Percentiles rank a stretch among this genome's conserved stretches.
phyloP scores from a whole-genome alignment of 2,329 filamentous ascomycete species.

The Sarocladiaceae sp. region DNA sequence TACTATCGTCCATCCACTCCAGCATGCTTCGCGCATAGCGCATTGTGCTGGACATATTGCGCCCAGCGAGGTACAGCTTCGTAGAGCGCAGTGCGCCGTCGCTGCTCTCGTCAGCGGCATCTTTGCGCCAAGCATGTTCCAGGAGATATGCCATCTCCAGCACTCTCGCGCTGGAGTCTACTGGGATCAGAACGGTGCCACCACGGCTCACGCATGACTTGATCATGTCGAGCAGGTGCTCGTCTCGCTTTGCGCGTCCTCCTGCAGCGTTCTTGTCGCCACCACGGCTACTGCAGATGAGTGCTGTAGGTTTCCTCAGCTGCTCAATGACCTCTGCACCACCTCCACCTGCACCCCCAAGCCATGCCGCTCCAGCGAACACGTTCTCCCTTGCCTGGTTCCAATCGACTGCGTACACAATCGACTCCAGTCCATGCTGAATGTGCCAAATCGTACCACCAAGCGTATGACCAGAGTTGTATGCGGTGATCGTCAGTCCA shows the following conservation, averaged over 20 bases:
- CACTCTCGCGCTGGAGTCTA: slow-evolving; percentile 91
- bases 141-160: slow-evolving; percentile 87
- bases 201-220: slow-evolving; percentile 71
- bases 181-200: slow-evolving; percentile 87
- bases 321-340: slow-evolving; percentile 91
- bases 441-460: slow-evolving; percentile 99
- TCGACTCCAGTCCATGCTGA: slow-evolving; percentile 91
- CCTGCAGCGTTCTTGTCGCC: slow-evolving; percentile 64
- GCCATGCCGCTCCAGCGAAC: slow-evolving; percentile 86
- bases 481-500: slow-evolving; percentile 89
- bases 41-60: slow-evolving; percentile 82
- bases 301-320: slow-evolving; percentile 82
- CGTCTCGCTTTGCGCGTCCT: slow-evolving; percentile 75
- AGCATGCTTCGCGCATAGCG: slow-evolving; percentile 90
- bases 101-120: slow-evolving; percentile 46
- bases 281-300: slow-evolving; percentile 86
- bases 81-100: slow-evolving; percentile 45
- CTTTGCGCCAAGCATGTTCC: slow-evolving; percentile 82
- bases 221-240: slow-evolving; percentile 76
- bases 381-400: slow-evolving; percentile 97
- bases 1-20: slow-evolving; percentile 98
- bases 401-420: slow-evolving; percentile 97
- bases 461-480: slow-evolving; percentile 91
- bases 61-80: slow-evolving; percentile 76
- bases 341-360: slow-evolving; percentile 72